Percentiles rank a stretch among this genome's conserved stretches.
These are phyloP conservation scores for Coemansia sp. DNA, from an alignment of 192 early-diverging fungal species.

Conservation along the genomic window DNA sequence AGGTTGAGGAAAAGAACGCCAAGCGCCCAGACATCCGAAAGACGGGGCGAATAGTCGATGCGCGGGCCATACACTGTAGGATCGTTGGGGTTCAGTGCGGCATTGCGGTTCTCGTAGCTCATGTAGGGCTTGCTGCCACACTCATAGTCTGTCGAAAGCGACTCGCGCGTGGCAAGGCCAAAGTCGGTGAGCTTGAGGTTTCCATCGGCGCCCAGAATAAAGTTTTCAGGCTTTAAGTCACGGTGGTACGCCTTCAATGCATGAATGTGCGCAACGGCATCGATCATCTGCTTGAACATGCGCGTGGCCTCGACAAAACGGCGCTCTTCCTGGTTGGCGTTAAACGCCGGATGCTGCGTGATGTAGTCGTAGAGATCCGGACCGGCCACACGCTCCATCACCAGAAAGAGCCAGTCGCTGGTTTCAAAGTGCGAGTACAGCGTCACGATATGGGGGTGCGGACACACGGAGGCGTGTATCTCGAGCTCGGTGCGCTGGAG, in stretches of 20 bases:
- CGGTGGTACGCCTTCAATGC: slow-evolving; percentile 81
- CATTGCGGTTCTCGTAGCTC: slow-evolving; percentile 66
- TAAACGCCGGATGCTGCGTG: slow-evolving; percentile 52
- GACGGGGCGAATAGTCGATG: slow-evolving; percentile 61
- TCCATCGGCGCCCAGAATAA: slow-evolving; percentile 64
- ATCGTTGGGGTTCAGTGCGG: slow-evolving; percentile 49
- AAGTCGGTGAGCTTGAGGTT: slow-evolving; percentile 89
- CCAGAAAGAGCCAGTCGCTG: slow-evolving; percentile 60
- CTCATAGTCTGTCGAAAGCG: slow-evolving; percentile 79
- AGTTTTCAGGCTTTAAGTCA: slow-evolving; percentile 86
- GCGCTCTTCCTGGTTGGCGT: slow-evolving; percentile 52
- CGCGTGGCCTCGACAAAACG: slow-evolving; percentile 53
- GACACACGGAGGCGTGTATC: slow-evolving; percentile 64
- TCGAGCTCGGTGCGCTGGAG: slow-evolving; percentile 69
- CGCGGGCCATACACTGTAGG: slow-evolving; percentile 53
- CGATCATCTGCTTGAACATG: slow-evolving; percentile 69
- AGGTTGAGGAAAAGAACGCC: slow-evolving; percentile 74
- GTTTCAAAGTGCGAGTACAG: slow-evolving; percentile 68
- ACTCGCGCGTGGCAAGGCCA: slow-evolving; percentile 84
- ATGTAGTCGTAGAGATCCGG: slow-evolving; percentile 60
- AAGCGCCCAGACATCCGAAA: slow-evolving; percentile 72
- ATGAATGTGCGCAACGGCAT: slow-evolving; percentile 79
- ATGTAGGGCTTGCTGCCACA: slow-evolving; percentile 81
- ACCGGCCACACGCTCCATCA: slow-evolving; percentile 63
- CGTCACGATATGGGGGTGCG: slow-evolving; percentile 66